Base-by-base conservation (phyloP, 73 alveolate genomes). In the Urostyla sp. region DNA sequence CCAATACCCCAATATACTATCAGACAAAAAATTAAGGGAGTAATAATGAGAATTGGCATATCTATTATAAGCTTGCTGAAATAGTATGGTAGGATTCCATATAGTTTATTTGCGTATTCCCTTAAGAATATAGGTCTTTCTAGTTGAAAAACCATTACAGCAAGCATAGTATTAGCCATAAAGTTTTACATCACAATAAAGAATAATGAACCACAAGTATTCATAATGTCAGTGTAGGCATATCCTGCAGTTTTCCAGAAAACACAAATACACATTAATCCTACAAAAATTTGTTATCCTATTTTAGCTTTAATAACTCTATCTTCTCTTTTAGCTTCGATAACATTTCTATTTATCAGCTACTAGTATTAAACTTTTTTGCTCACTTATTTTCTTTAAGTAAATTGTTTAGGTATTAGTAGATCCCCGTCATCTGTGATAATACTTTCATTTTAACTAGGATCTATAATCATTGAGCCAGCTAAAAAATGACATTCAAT, bases 81-180 rank as follows among this genome's bases (percentile, higher is more conserved):
- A 60, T 54, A 88, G 61, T 83, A 88, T 36, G 95, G 78, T 27
- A 49, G 49, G 54, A 75, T 88, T 53, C 81, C 53, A 55, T 88
- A 88, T 26, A 86, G 51, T 63, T 88, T 88, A 76, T 84, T 88
- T 20, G 89, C 88, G 45, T 89, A 45, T 56, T 88, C 95, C 75
- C 95, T 83, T 8, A 88, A 77, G 84, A 88, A 88, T 23, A 88
- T 74, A 32, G 90, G 88, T 69, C 94, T 50, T 72, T 87, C 94
- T 51, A 49, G 50, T 0, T 86, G 74, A 61, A 85, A 85, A 21
- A 89, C 75, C 51, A 74, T 53, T 0, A 87, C 66, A n/a, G 90
- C 59, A 16, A 82, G 79, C 87, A 54, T 36, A 23, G 54, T 40
- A 27, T 66, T 46, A n/a, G 75, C 67, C 59, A 88, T 58, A 18